These are phyloP conservation scores for Alternaria brassicicola DNA, from an alignment of 2,329 filamentous ascomycete genomes.

Conservation along the genomic window DNA sequence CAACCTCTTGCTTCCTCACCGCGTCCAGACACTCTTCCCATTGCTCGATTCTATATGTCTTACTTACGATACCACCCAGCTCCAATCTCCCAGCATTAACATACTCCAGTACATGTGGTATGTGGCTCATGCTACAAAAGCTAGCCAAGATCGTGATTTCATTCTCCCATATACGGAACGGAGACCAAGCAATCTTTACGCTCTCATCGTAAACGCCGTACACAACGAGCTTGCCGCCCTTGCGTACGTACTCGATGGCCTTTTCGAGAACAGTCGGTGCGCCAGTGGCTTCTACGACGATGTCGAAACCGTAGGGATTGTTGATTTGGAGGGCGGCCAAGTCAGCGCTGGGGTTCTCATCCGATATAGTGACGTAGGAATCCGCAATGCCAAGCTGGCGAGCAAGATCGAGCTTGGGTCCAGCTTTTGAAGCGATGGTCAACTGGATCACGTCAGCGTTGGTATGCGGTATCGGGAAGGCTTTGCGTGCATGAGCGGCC, in stretches of 20 bases:
- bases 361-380: slow-evolving; percentile 55
- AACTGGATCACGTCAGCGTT: slow-evolving; percentile 41
- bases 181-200: slow-evolving; percentile 70
- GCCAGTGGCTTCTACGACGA: slow-evolving; percentile 74
- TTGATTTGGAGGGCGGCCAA: slow-evolving; percentile 67
- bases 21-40: slow-evolving; percentile 72
- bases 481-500: slow-evolving; percentile 61
- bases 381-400: slow-evolving; percentile 56
- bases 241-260: slow-evolving; percentile 72
- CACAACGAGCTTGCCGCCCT: slow-evolving; percentile 73
- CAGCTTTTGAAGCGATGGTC: slow-evolving; percentile 70
- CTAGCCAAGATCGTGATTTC: slow-evolving; percentile 74
- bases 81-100: slow-evolving; percentile 66
- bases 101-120: slow-evolving; percentile 38
- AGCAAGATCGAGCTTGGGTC: slow-evolving; percentile 74
- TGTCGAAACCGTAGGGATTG: slow-evolving; percentile 75
- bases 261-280: slow-evolving; percentile 72
- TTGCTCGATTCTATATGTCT: slow-evolving; percentile 74
- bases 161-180: slow-evolving; percentile 70
- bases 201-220: slow-evolving; percentile 72
- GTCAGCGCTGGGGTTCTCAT: slow-evolving; percentile 41
- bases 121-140: slow-evolving; percentile 69
- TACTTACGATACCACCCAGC: slow-evolving; percentile 73
- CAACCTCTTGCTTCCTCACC: slow-evolving; percentile 74
- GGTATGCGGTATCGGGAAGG: no score